Conservation (phyloP, 345 rosid species). For the Gossypium stocksii region DNA sequence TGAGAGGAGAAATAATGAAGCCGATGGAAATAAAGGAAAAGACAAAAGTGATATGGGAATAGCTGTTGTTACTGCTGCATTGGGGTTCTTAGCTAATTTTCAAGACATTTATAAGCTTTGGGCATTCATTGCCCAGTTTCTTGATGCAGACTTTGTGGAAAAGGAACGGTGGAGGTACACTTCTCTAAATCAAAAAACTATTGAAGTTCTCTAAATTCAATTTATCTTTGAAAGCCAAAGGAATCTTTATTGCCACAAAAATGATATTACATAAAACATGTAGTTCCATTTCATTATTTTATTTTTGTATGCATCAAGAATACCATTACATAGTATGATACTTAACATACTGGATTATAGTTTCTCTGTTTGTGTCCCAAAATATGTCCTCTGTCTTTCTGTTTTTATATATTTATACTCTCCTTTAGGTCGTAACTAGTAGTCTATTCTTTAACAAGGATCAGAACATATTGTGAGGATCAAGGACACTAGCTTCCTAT, state of each 20-base stretch:
- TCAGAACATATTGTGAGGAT: no score
- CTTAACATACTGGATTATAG: background rate
- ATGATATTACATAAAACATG: background rate
- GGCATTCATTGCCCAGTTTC: slow-evolving; percentile 77
- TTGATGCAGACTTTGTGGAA: slow-evolving; percentile 88
- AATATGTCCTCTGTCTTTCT: background rate
- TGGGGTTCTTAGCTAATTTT: slow-evolving; percentile 78
- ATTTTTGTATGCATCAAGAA: background rate
- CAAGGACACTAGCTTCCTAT: no score
- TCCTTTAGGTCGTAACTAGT: no score
- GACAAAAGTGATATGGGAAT: slow-evolving; percentile 45
- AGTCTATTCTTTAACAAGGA: no score
- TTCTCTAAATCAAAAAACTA: slow-evolving; percentile 54
- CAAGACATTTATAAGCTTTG: slow-evolving; percentile 79
- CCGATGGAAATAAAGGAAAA: slow-evolving; percentile 28
- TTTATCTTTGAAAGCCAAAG: slow-evolving; percentile 2
- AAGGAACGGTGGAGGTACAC: slow-evolving; percentile 75
- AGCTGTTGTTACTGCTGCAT: slow-evolving; percentile 64
- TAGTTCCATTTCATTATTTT: background rate
- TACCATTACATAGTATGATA: background rate
- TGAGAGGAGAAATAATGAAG: slow-evolving; percentile 37
- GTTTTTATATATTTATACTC: no score
- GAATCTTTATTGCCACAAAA: no score
- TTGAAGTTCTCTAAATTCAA: slow-evolving; percentile 32
- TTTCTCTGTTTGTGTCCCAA: background rate